Percentiles rank a stretch among this genome's conserved stretches.
phyloP scores from a whole-genome alignment of 1,284 basidiomycete genomes.

The Fomes fomentarius region DNA sequence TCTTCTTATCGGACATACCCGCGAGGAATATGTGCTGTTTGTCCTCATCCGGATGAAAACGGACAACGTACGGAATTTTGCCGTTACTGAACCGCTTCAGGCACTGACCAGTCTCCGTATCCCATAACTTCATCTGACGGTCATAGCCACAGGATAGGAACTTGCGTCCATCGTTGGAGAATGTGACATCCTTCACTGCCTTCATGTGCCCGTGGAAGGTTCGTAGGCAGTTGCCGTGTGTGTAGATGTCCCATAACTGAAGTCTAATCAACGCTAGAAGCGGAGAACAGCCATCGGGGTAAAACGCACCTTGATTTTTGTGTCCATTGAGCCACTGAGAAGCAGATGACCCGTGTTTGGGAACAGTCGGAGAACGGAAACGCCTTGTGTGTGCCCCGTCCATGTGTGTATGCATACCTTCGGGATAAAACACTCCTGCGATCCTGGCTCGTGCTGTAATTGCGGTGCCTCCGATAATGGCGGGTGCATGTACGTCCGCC shows the following conservation, averaged over 20 bases:
- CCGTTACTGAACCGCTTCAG: constrained; percentile 95
- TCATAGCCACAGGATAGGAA: constrained; percentile 97
- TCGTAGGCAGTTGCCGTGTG: constrained; percentile 93
- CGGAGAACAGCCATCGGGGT: neutral
- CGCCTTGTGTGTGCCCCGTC: constrained; percentile 97
- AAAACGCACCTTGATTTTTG: constrained; percentile 90
- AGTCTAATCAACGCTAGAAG: constrained; percentile 7
- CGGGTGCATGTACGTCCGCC: constrained; percentile 96
- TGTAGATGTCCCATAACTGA: constrained; percentile 98
- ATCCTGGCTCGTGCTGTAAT: constrained; percentile 80
- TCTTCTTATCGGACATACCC: constrained; percentile 99
- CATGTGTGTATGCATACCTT: constrained; percentile 97
- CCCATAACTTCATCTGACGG: constrained; percentile 98
- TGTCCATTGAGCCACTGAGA: constrained; percentile 96
- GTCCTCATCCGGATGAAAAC: constrained; percentile 95
- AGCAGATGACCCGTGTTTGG: constrained; percentile 93
- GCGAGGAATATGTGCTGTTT: constrained; percentile 97
- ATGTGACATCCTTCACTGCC: constrained; percentile 94
- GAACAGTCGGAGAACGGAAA: constrained; percentile 92
- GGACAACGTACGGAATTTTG: constrained; percentile 94
- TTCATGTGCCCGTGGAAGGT: constrained; percentile 98
- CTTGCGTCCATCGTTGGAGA: constrained; percentile 88
- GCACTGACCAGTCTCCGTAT: constrained; percentile 98
- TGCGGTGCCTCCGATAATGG: constrained; percentile 82
- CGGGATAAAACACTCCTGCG: constrained; percentile 92